These are phyloP conservation scores for Rubia yunnanensis DNA, from an alignment of 257 asterid genomes.

Conservation along the genomic window DNA sequence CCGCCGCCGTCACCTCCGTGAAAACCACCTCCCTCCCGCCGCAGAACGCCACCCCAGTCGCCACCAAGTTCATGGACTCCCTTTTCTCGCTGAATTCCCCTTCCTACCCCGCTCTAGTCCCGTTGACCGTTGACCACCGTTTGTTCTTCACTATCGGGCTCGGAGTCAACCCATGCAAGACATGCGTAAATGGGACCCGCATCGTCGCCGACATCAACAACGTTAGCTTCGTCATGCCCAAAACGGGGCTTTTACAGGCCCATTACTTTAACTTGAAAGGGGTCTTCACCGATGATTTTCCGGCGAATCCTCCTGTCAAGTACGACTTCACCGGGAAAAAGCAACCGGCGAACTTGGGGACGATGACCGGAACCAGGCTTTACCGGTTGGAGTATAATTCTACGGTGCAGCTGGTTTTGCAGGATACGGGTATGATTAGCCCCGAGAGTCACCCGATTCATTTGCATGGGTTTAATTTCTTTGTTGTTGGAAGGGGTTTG, in stretches of 20 bases:
- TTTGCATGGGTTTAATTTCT: conserved; percentile 53
- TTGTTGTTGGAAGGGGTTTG: conserved; percentile 36
- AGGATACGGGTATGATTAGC: conserved; percentile 46
- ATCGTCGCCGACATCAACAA: conserved; percentile 48
- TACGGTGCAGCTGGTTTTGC: conserved; percentile 42
- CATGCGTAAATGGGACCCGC: conserved; percentile 26
- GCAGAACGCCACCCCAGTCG: conserved; percentile 36
- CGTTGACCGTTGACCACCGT: conserved; percentile 32
- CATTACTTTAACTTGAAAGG: conserved; percentile 46
- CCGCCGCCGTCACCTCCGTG: conserved; percentile 22
- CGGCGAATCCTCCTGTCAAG: conserved; percentile 27
- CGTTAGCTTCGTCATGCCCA: conserved; percentile 44
- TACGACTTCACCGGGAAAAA: conserved; percentile 37
- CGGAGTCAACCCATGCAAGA: conserved; percentile 34
- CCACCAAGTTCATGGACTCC: conserved; percentile 26
- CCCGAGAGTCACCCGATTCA: conserved; percentile 54
- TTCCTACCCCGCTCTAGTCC: conserved; percentile 32
- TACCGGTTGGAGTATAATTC: conserved; percentile 41
- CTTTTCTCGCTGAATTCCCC: conserved; percentile 40
- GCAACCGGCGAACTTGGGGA: conserved; percentile 34
- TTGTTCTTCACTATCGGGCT: conserved; percentile 44
- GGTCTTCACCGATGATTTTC: conserved; percentile 52
- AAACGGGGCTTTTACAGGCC: conserved; percentile 35
- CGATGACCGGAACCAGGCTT: conserved; percentile 42
- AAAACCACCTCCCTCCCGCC: conserved; percentile 31